Evolutionary conservation across 164 flowering plant species (phyloP).

Genomic region (Amborella trichopoda): DNA sequence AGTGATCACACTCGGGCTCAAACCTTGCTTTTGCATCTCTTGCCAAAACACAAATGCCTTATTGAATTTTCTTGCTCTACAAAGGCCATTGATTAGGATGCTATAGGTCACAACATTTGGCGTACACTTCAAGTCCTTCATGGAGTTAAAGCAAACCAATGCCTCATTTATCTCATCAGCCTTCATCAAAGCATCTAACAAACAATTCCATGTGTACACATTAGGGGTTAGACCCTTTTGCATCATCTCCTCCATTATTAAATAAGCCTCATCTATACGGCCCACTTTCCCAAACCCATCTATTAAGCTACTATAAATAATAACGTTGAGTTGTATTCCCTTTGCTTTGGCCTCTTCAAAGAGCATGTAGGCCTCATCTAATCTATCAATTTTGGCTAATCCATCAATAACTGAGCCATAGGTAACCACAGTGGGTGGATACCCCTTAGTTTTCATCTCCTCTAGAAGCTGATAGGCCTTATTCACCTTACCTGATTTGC

Average conservation of each 20-base stretch:
- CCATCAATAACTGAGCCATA: constrained; percentile 92
- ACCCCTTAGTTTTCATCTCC: constrained; percentile 81
- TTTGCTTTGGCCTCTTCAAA: constrained; percentile 91
- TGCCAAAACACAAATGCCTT: constrained; percentile 96
- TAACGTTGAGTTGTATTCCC: constrained; percentile 50
- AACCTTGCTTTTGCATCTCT: constrained; percentile 77
- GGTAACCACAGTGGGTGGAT: constrained; percentile 68
- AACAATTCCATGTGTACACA: constrained; percentile 87
- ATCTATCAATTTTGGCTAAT: constrained; percentile 84
- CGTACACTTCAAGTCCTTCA: constrained; percentile 67
- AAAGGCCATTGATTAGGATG: constrained; percentile 81
- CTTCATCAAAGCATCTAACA: constrained; percentile 80
- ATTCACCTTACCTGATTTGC: constrained; percentile 86
- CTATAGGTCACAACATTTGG: constrained; percentile 64
- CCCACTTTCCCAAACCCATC: constrained; percentile 97
- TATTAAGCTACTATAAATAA: constrained; percentile 71
- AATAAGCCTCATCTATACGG: constrained; percentile 87
- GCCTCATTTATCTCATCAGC: constrained; percentile 86
- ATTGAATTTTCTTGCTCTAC: constrained; percentile 64
- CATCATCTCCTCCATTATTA: constrained; percentile 86
- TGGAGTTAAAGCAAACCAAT: constrained; percentile 70
- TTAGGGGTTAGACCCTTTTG: constrained; percentile 67
- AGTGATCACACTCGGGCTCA: constrained; percentile 48
- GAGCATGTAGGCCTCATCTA: constrained; percentile 94
- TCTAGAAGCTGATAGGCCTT: constrained; percentile 87